Evolutionary conservation across 768 basidiomycete genomes (phyloP), one percentile per base, ranked within the genome.

Genomic region (Termitomyces eurrhizus): DNA sequence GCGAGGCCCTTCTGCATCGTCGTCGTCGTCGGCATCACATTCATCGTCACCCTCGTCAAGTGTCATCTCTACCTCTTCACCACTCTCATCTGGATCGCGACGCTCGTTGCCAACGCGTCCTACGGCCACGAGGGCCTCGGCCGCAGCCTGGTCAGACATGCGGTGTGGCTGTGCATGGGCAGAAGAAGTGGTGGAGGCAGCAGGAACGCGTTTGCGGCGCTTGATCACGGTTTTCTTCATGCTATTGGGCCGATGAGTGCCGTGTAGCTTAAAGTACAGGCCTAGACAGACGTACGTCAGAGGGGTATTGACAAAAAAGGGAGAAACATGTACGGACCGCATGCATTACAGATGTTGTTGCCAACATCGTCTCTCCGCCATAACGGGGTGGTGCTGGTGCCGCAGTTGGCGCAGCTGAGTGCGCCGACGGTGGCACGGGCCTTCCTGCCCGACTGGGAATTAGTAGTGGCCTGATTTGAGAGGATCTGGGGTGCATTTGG

Each of bases 161-260:
- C 78, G 74, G 18, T 72, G 64, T 36, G 70, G 62, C 14, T 62
- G 39, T 5, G 59, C 41, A 32, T 62, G 60, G 12, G 62, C 51
- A n/a, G 65, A 60, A 2, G 64, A 62, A 6, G 64, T 39, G 9
- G 77, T 82, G 21, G 90, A 85, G 45, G 95, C 93, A 54, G 96
- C 95, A 39, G 97, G 95, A 45, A 99, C 95, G 66, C 97, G 89
- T 76, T 98, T 98, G 65, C 97, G 82, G 37, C 97, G 85, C 78
- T 99, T 99, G 83, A 99, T 99, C 66, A 97, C 93, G 4, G 93
- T 91, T 80, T 98, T 98, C 77, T 97, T 98, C 95, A 99, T 96
- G 63, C 94, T 93, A 65, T 95, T 95, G 42, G 97, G 97, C 41
- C 97, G 87, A 68, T 98, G 95, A 2, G 92, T 93, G 52, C 95